Conservation (phyloP, 331 rosid genomes). For the Pyracantha coccinea region DNA sequence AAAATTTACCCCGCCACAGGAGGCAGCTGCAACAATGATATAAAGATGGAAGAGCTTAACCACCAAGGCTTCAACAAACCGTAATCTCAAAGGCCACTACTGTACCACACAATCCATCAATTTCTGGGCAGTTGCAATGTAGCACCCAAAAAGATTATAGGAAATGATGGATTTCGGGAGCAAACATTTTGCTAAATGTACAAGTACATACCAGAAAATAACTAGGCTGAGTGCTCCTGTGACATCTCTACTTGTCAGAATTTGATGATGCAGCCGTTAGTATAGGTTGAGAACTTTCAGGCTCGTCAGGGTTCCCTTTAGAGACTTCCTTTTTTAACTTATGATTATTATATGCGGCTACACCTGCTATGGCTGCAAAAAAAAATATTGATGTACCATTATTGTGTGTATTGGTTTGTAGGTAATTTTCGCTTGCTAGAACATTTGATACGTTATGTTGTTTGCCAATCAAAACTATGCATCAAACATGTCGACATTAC, state of each 20-base stretch:
- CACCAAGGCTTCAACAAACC: constrained; percentile 9
- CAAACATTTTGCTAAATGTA: neutral
- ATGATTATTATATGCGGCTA: constrained; percentile 88
- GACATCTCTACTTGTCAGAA: constrained; percentile 39
- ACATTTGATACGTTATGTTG: neutral
- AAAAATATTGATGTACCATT: neutral
- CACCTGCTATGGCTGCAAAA: constrained; percentile 88
- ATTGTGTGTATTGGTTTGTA: neutral
- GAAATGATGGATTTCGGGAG: neutral
- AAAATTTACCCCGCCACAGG: constrained; percentile 9
- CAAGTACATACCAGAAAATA: constrained; percentile 25
- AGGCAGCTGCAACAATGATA: constrained; percentile 29
- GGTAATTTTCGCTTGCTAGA: neutral
- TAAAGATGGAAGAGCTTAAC: constrained; percentile 7
- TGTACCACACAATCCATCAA: constrained; percentile 7
- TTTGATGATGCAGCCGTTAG: constrained; percentile 29
- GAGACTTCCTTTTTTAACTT: constrained; percentile 79
- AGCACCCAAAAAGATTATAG: neutral
- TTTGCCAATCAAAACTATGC: neutral
- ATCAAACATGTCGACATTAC: neutral
- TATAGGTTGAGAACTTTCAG: constrained; percentile 37
- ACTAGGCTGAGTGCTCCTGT: constrained; percentile 23
- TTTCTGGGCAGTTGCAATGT: constrained; percentile 10
- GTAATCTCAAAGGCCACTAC: constrained; percentile 7
- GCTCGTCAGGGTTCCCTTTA: constrained; percentile 22